phyloP scores from a whole-genome alignment of 257 asterid species.

The Marsdenia floribunda region DNA sequence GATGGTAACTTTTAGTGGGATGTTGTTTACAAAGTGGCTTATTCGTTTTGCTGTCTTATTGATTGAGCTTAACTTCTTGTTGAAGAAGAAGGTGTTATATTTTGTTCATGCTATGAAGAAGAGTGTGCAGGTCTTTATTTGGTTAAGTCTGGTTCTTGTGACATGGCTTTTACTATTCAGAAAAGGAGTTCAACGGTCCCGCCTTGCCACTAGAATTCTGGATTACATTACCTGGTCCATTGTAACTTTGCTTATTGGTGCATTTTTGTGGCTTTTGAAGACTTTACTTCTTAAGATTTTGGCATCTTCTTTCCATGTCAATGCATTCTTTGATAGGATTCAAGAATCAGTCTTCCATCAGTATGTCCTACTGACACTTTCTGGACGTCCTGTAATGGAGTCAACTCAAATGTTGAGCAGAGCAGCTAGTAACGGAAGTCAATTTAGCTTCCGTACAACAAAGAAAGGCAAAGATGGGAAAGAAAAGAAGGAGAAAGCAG shows the following conservation, averaged over 20 bases:
- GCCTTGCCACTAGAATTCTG: conserved; percentile 26
- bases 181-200: conserved; percentile 37
- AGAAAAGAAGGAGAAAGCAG: conserved; percentile 42
- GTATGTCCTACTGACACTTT: conserved; percentile 52
- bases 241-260: conserved; percentile 51
- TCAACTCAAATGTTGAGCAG: conserved; percentile 46
- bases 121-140: conserved; percentile 58
- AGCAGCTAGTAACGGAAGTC: conserved; percentile 43
- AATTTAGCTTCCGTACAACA: conserved; percentile 40
- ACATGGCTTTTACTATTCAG: conserved; percentile 61
- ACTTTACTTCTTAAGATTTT: conserved; percentile 65
- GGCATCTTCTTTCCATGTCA: conserved; percentile 79
- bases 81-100: conserved; percentile 67
- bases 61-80: conserved; percentile 69
- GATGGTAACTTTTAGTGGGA: conserved; percentile 71
- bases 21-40: conserved; percentile 57
- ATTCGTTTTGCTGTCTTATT: conserved; percentile 56
- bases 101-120: conserved; percentile 71
- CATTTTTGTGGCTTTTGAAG: conserved; percentile 76
- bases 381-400: conserved; percentile 74
- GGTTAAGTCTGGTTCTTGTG: conserved; percentile 60
- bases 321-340: conserved; percentile 75
- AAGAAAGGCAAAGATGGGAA: conserved; percentile 60
- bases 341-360: conserved; percentile 74
- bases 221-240: conserved; percentile 69